phyloP scores from a whole-genome alignment of 2,329 filamentous ascomycete genomes.

The Emydomyces testavorans region DNA sequence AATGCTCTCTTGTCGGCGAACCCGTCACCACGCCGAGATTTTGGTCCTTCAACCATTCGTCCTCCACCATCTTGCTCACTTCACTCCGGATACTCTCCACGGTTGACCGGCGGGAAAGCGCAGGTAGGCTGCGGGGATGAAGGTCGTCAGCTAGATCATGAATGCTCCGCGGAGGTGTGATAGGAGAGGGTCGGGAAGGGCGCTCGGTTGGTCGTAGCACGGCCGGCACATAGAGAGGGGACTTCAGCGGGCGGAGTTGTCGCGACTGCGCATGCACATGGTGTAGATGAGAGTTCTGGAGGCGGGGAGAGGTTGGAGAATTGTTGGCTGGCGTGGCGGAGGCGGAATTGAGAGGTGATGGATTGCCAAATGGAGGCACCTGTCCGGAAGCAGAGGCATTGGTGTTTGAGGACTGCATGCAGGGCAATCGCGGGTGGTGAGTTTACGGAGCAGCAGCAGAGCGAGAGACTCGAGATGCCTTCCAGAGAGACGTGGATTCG shows the following conservation, averaged over 20 bases:
- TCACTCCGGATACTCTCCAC: conserved; percentile 33
- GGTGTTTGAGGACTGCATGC: conserved; percentile 13
- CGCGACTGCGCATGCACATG: conserved; percentile 36
- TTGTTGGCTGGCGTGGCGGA: conserved; percentile 43
- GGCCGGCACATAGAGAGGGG: conserved; percentile 52
- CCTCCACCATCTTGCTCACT: conserved; percentile 40
- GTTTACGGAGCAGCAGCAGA: too few species aligned
- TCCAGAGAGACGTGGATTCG: too few species aligned
- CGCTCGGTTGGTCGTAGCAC: conserved; percentile 50
- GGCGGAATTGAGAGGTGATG: conserved; percentile 37
- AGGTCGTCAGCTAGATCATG: conserved; percentile 44
- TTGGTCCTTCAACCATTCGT: conserved; percentile 43
- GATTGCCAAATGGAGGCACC: conserved; percentile 31
- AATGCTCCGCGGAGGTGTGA: conserved; percentile 43
- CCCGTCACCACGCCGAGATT: conserved; percentile 48
- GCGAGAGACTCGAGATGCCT: too few species aligned
- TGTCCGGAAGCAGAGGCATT: conserved; percentile 20
- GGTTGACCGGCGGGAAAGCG: conserved; percentile 30
- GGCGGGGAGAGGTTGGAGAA: conserved; percentile 43
- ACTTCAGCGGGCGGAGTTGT: conserved; percentile 49
- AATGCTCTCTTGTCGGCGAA: conserved; percentile 51
- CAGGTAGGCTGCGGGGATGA: conserved; percentile 24
- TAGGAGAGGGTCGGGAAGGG: conserved; percentile 35
- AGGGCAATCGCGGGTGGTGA: background rate
- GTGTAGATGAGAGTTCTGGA: conserved; percentile 26